Evolutionary conservation across 139 green algal species (phyloP).

Genomic region (Nannochloris sp.): DNA sequence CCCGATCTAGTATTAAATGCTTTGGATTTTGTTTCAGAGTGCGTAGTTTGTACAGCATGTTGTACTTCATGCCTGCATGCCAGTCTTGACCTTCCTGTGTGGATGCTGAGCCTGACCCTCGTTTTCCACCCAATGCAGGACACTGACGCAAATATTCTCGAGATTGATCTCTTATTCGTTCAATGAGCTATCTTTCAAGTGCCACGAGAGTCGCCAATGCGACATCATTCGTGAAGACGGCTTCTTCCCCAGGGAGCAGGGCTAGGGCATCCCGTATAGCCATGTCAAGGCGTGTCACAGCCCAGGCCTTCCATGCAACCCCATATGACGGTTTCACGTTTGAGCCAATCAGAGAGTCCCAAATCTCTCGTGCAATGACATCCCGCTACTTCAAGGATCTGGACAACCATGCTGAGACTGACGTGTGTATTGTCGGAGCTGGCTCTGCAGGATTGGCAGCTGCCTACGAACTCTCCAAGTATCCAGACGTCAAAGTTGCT

Average conservation of each 20-base stretch:
- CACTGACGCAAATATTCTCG: too few relatives aligned
- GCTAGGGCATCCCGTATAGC: not conserved
- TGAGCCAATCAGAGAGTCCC: conserved; percentile 61
- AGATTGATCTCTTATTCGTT: too few relatives aligned
- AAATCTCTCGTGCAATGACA: conserved; percentile 74
- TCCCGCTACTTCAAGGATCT: conserved; percentile 88
- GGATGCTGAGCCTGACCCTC: too few relatives aligned
- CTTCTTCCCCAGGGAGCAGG: not conserved
- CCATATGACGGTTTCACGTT: conserved; percentile 46
- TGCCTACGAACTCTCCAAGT: conserved; percentile 91
- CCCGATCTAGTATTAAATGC: too few relatives aligned
- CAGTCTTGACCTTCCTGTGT: too few relatives aligned
- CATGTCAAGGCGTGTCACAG: not conserved
- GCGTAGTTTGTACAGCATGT: too few relatives aligned
- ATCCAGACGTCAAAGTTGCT: conserved; percentile 82
- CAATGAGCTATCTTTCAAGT: too few relatives aligned
- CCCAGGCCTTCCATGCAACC: conserved; percentile 3
- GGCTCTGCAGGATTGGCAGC: conserved; percentile 74
- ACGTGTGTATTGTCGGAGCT: conserved; percentile 47
- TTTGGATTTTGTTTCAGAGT: too few relatives aligned
- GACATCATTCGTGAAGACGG: too few relatives aligned
- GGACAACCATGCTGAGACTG: conserved; percentile 68
- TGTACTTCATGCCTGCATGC: too few relatives aligned
- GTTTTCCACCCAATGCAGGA: too few relatives aligned
- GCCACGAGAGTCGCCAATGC: too few relatives aligned